Percentiles rank a stretch among this genome's conserved stretches.
These are phyloP conservation scores for Areca catechu DNA, from an alignment of 176 grass and related monocot genomes.

Conservation along the genomic window DNA sequence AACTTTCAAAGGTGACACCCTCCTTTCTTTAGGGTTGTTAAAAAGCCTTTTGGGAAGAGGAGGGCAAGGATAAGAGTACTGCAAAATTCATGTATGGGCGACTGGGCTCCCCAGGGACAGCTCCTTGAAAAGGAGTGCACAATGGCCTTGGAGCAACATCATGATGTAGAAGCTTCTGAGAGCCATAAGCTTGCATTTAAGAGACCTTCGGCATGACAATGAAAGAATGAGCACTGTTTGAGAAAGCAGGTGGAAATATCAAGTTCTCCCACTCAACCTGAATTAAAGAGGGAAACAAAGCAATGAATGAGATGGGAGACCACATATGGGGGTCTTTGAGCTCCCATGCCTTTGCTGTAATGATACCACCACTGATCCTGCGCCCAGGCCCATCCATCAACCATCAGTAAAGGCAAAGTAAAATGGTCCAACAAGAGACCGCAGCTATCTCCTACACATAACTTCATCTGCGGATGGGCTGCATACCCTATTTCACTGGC, in stretches of 20 bases:
- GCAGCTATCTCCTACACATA: not conserved
- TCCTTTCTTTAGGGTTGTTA: no score
- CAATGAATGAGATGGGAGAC: conserved; percentile 3
- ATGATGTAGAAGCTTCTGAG: not conserved
- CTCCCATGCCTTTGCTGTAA: not conserved
- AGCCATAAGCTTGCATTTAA: not conserved
- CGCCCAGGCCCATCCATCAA: not conserved
- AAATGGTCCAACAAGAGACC: not conserved
- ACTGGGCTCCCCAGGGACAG: not conserved
- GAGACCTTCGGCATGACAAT: not conserved
- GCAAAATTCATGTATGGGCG: no score
- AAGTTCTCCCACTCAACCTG: not conserved
- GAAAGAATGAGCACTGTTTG: not conserved
- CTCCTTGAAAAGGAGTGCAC: not conserved
- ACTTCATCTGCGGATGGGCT: not conserved
- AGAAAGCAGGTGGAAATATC: not conserved
- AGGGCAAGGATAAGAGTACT: no score
- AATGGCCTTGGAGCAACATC: not conserved
- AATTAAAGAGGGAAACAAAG: not conserved
- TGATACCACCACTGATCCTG: not conserved
- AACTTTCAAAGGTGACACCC: no score
- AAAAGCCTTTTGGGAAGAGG: no score
- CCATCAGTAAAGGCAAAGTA: not conserved
- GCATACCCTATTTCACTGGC: not conserved
- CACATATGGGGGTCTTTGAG: not conserved